Evolutionary conservation across 352 stramenopile genomes (phyloP).

Genomic region (Pythium brachiatum): DNA sequence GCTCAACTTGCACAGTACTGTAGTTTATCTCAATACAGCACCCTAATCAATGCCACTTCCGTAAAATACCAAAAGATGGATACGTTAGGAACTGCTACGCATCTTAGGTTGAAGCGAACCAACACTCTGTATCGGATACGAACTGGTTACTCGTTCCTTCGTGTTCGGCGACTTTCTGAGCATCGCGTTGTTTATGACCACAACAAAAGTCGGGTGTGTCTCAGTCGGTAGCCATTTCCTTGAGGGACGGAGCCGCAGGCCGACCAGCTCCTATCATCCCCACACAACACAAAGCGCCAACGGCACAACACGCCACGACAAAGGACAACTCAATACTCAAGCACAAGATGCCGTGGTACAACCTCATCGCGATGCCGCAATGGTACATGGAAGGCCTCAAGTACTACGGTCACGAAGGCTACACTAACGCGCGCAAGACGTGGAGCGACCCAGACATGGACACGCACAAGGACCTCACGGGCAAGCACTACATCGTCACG

Average conservation of each 20-base stretch:
- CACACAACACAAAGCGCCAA: neutral
- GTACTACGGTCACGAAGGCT: constrained; percentile 37
- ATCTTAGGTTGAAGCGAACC: neutral
- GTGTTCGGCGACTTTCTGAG: constrained; percentile 8
- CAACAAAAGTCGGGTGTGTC: neutral
- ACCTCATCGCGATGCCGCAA: constrained; percentile 35
- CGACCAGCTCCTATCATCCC: neutral
- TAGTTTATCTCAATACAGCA: constrained; percentile 9
- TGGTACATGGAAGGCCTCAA: constrained; percentile 38
- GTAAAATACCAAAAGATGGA: neutral
- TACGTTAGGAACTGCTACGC: constrained; percentile 1
- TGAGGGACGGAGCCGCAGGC: neutral
- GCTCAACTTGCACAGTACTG: constrained; percentile 23
- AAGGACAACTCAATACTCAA: neutral
- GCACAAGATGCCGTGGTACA: constrained; percentile 36
- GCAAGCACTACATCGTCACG: constrained; percentile 49
- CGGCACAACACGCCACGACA: neutral
- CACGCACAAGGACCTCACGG: constrained; percentile 33
- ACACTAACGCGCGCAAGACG: constrained; percentile 27
- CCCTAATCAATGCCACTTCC: neutral
- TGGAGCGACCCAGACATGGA: constrained; percentile 40
- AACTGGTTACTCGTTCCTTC: neutral
- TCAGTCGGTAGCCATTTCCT: constrained; percentile 2
- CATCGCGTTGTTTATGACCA: constrained; percentile 17
- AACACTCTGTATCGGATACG: neutral